These are phyloP conservation scores for Endothia cerciana DNA, from an alignment of 2,329 filamentous ascomycete species.

Conservation along the genomic window DNA sequence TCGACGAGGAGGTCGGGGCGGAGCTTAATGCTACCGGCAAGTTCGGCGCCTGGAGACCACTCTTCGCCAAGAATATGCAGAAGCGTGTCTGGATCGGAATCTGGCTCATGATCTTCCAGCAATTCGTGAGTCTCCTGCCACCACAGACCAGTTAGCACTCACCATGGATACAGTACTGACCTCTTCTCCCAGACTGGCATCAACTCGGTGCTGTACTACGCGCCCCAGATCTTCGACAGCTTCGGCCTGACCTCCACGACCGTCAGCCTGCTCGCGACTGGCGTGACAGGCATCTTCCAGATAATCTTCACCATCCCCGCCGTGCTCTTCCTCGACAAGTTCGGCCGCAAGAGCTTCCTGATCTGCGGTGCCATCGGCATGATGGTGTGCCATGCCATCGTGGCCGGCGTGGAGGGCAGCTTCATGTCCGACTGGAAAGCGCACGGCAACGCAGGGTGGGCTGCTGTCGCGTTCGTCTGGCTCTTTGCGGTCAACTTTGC, in stretches of 20 bases:
- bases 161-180: neutral
- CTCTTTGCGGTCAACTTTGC: slow-evolving; percentile 38
- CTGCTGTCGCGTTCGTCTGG: slow-evolving; percentile 28
- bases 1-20: slow-evolving; percentile 33
- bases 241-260: slow-evolving; percentile 29
- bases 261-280: slow-evolving; percentile 27
- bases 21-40: slow-evolving; percentile 16
- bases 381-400: slow-evolving; percentile 29
- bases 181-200: slow-evolving; percentile 28
- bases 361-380: slow-evolving; percentile 29
- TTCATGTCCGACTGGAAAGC: slow-evolving; percentile 22
- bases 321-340: slow-evolving; percentile 28
- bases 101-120: slow-evolving; percentile 33
- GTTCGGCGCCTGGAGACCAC: slow-evolving; percentile 30
- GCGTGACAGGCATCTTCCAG: slow-evolving; percentile 29
- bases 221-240: slow-evolving; percentile 30
- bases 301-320: slow-evolving; percentile 28
- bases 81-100: slow-evolving; percentile 32
- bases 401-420: slow-evolving; percentile 28
- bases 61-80: slow-evolving; percentile 33
- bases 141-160: accelerated
- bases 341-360: slow-evolving; percentile 29
- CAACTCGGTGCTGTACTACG: slow-evolving; percentile 33
- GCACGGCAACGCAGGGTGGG: slow-evolving; percentile 26
- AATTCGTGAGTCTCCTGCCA: slow-evolving; percentile 23